phyloP scores from a whole-genome alignment of 1,284 basidiomycete genomes.

The Leccinum griseonigrum region DNA sequence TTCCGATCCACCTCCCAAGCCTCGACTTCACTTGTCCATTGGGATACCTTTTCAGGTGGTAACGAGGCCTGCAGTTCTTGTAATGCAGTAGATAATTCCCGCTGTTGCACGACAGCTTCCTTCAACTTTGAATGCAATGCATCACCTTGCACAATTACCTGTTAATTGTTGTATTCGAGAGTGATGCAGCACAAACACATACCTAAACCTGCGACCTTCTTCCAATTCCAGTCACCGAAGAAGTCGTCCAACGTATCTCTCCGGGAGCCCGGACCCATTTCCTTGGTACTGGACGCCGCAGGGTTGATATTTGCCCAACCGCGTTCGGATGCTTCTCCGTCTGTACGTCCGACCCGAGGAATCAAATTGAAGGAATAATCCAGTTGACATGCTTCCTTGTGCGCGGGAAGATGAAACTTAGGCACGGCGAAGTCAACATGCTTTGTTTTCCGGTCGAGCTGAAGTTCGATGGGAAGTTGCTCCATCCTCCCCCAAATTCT shows the following conservation, averaged over 20 bases:
- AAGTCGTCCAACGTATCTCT: too few relatives aligned
- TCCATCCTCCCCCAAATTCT: constrained; percentile 12
- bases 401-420: constrained; percentile 8
- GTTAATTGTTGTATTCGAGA: neutral
- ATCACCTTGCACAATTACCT: neutral
- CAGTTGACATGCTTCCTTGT: neutral
- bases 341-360: neutral
- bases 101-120: neutral
- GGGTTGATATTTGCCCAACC: neutral
- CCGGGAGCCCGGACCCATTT: too few relatives aligned
- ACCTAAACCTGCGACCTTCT: neutral
- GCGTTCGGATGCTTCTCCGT: neutral
- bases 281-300: too few relatives aligned
- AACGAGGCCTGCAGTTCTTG: neutral
- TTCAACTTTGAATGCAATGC: neutral
- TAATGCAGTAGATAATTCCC: neutral
- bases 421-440: neutral
- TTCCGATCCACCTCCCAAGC: neutral
- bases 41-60: neutral
- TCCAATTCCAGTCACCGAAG: too few relatives aligned
- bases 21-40: neutral
- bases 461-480: neutral
- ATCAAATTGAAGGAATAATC: neutral
- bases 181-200: neutral
- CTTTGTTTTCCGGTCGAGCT: neutral